Evolutionary conservation across 192 early-diverging fungal genomes (phyloP), one percentile per base, ranked within the genome.

Genomic region (Mortierella alpina): DNA sequence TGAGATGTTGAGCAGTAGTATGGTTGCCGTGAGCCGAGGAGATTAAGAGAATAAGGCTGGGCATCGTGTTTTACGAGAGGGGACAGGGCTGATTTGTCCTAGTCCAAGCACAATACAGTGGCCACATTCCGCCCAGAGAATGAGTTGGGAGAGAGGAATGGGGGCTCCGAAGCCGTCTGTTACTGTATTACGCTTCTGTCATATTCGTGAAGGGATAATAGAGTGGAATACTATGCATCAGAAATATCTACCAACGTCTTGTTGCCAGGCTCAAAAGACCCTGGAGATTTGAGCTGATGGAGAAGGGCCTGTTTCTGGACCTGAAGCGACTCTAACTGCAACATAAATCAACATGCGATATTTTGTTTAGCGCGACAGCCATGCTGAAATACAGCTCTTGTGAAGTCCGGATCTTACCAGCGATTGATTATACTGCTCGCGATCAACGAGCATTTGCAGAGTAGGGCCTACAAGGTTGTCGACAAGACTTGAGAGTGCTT

Each of bases 401-500:
- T 4, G 15, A 7, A 39, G 5, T 20, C 6, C 2, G 45, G 7
- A 15, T 9, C 60, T 56, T 72, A 80, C 77, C 77, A 80, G 23
- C 13, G 70, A 63, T 44, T 72, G 58, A 59, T 80, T 80, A 49
- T 80, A 80, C 54, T 80, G 70, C 40, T 80, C 70, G 22, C 83
- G 73, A 45, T 82, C 73, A 0, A 76, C 63, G 5, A 79, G 61
- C 66, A 76, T 70, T 50, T 85, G 82, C 5, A 76, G 60, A 7
- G 78, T 76, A 7, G 86, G 86, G 1, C 82, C 59, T 22, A 87
- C 67, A 20, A 87, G 59, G 11, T 82, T 82, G 42, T 87, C 86
- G 5, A 87, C 77, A 56, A 87, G 60, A 64, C 75, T 79, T 0
- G 74, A 73, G 13, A 84, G 60, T 40, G 77, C 73, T n/a, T 85